These are phyloP conservation scores for Leucocoprinus leucothites DNA, from an alignment of 768 basidiomycete species.

Conservation along the genomic window DNA sequence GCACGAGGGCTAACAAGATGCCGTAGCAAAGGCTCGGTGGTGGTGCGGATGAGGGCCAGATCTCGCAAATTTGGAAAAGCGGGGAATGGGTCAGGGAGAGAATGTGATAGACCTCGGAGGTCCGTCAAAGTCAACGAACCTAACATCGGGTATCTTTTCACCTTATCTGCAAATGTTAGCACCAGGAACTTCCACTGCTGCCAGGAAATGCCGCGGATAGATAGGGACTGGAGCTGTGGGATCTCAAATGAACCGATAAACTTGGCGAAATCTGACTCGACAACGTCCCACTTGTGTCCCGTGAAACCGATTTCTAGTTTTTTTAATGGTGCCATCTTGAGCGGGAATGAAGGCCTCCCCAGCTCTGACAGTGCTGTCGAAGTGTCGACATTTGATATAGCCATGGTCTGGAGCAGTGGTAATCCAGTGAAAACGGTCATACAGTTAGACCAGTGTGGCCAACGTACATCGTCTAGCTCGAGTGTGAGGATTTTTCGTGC, in stretches of 20 bases:
- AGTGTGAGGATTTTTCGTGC: constrained; percentile 20
- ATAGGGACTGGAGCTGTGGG: constrained; percentile 11
- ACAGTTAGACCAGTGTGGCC: constrained; percentile 18
- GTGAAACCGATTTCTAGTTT: constrained; percentile 21
- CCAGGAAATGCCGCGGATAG: constrained; percentile 8
- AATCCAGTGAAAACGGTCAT: constrained; percentile 20
- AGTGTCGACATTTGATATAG: constrained; percentile 21
- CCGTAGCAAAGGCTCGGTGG: constrained; percentile 22
- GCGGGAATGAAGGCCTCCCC: constrained; percentile 2
- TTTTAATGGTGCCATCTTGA: constrained; percentile 22
- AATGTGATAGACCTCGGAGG: background rate
- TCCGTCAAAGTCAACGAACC: constrained; percentile 11
- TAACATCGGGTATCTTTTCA: constrained; percentile 9
- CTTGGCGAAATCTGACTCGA: constrained; percentile 16
- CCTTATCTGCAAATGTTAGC: constrained; percentile 5
- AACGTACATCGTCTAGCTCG: constrained; percentile 20
- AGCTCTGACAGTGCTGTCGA: constrained; percentile 15
- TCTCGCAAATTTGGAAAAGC: constrained; percentile 25
- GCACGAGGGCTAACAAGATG: constrained; percentile 15
- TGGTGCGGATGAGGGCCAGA: constrained; percentile 20
- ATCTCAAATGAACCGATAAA: constrained; percentile 24
- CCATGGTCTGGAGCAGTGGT: constrained; percentile 20
- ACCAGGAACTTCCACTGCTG: constrained; percentile 11
- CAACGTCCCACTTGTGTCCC: background rate
- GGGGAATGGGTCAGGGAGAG: constrained; percentile 9